phyloP scores from a whole-genome alignment of 176 grass and related monocot species.

The Coix lacrymajobi region DNA sequence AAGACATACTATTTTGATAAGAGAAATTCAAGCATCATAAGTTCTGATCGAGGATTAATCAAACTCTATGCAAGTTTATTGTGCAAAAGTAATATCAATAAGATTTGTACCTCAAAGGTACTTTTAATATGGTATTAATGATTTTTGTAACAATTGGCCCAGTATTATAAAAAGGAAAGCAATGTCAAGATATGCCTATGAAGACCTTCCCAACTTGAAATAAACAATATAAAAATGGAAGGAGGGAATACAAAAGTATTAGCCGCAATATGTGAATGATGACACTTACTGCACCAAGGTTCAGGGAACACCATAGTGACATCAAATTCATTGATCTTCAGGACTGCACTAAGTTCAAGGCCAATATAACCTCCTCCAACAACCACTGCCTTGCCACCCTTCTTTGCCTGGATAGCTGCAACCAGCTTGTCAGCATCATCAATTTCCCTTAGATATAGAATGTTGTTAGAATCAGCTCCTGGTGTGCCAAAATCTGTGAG shows the following conservation, averaged over 20 bases:
- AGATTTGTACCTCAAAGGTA: background rate
- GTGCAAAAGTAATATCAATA: background rate
- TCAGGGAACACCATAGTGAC: constrained; percentile 98
- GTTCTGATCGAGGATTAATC: background rate
- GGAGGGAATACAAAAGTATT: background rate
- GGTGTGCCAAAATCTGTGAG: constrained; percentile 84
- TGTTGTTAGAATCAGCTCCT: constrained; percentile 87
- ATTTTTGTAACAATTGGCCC: background rate
- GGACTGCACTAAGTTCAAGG: constrained; percentile 78
- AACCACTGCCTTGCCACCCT: constrained; percentile 87
- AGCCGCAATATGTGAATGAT: background rate
- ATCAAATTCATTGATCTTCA: constrained; percentile 83
- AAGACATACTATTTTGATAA: background rate
- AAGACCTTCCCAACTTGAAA: background rate
- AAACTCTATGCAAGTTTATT: background rate
- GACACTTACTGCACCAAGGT: constrained; percentile 96
- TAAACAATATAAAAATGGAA: background rate
- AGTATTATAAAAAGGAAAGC: background rate
- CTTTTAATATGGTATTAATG: background rate
- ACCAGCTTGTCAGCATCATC: constrained; percentile 85
- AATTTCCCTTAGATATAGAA: constrained; percentile 87
- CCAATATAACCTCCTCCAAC: constrained; percentile 97
- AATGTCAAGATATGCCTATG: background rate
- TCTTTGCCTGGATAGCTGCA: constrained; percentile 85
- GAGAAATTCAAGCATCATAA: background rate